Percentiles rank a stretch among this genome's conserved stretches.
Evolutionary conservation across 202 grass and related monocot species (phyloP).

Genomic region (Setaria italica): DNA sequence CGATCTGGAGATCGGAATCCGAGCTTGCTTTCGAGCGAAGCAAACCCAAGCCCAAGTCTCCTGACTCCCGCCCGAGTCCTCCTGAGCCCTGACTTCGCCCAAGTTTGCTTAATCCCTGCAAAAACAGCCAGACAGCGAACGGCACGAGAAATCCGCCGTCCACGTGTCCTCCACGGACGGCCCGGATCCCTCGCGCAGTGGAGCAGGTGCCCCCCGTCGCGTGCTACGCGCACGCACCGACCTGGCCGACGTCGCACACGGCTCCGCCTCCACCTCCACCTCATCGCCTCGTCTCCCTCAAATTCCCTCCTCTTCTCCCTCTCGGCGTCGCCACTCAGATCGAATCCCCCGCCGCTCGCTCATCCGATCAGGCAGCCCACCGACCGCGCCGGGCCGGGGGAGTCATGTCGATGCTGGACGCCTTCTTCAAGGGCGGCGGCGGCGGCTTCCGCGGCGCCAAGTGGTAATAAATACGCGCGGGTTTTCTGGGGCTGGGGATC

Average conservation of each 20-base stretch:
- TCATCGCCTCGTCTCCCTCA: not conserved
- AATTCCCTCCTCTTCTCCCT: not conserved
- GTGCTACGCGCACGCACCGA: slow-evolving; percentile 37
- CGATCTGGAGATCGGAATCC: not conserved
- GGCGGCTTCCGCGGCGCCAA: slow-evolving; percentile 76
- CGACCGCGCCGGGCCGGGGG: slow-evolving; percentile 15
- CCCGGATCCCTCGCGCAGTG: not conserved
- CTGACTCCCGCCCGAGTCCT: not conserved
- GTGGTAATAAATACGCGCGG: slow-evolving; percentile 55
- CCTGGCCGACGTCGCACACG: slow-evolving; percentile 24
- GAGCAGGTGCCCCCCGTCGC: slow-evolving; percentile 37
- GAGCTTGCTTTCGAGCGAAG: slow-evolving; percentile 47
- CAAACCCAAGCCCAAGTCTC: slow-evolving; percentile 19
- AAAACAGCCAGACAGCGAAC: not conserved
- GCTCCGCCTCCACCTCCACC: not conserved
- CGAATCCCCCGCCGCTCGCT: slow-evolving; percentile 7
- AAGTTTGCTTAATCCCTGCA: no score
- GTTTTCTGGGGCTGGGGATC: not conserved
- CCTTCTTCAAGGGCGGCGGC: slow-evolving; percentile 77
- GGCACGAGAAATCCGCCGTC: not conserved
- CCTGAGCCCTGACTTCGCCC: no score
- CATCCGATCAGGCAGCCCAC: not conserved
- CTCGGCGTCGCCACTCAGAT: slow-evolving; percentile 7
- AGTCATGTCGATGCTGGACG: slow-evolving; percentile 87
- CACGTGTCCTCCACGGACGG: not conserved